These are phyloP conservation scores for Misopates orontium DNA, from an alignment of 257 asterid genomes.

Conservation along the genomic window DNA sequence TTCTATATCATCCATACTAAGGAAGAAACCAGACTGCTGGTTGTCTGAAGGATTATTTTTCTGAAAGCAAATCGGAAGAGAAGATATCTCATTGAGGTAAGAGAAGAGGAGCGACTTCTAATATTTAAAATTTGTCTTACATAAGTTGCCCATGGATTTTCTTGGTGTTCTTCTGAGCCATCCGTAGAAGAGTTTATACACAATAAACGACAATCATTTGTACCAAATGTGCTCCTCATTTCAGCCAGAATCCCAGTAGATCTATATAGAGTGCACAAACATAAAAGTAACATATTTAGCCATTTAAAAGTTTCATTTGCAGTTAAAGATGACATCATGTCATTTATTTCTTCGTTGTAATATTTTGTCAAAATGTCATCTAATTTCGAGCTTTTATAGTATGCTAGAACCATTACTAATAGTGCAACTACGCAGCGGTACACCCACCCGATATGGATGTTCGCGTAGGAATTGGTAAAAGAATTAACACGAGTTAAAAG, in stretches of 20 bases:
- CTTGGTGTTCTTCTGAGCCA: constrained; percentile 55
- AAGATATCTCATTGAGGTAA: constrained; percentile 25
- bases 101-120: constrained; percentile 14
- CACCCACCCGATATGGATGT: constrained; percentile 2
- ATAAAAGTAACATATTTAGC: constrained; percentile 18
- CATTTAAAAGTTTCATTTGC: constrained; percentile 24
- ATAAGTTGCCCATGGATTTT: constrained; percentile 69
- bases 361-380: constrained; percentile 5
- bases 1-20: constrained; percentile 69
- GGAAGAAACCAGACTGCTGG: constrained; percentile 65
- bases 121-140: constrained; percentile 49
- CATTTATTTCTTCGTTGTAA: constrained; percentile 19
- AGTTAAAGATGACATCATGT: constrained; percentile 22
- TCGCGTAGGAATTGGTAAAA: not conserved
- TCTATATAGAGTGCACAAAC: constrained; percentile 46
- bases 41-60: constrained; percentile 42
- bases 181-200: constrained; percentile 76
- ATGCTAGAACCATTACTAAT: constrained; percentile 19
- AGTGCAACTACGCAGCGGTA: constrained; percentile 6
- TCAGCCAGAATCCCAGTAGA: constrained; percentile 68
- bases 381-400: not conserved
- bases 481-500: not conserved
- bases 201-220: constrained; percentile 73
- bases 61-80: constrained; percentile 41
- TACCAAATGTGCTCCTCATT: constrained; percentile 86